phyloP scores from a whole-genome alignment of 768 basidiomycete genomes.

The Royoungia palumana region DNA sequence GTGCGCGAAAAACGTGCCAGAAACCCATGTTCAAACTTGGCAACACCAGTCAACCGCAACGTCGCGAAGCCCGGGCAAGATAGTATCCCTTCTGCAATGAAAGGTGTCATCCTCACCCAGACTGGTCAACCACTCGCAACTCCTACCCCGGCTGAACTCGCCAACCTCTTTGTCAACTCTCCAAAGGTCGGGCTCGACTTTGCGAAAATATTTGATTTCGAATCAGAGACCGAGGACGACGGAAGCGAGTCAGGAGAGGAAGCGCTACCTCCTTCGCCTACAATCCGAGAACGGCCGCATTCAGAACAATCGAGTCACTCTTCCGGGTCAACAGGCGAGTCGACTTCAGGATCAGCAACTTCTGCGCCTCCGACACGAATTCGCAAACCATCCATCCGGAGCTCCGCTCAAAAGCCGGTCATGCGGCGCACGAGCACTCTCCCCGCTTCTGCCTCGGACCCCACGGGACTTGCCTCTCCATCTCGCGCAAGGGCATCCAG shows the following conservation, averaged over 20 bases:
- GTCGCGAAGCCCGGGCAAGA: slow-evolving; percentile 27
- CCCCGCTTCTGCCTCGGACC: slow-evolving; percentile 41
- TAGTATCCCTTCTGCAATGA: slow-evolving; percentile 54
- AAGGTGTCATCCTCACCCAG: slow-evolving; percentile 73
- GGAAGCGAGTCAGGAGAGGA: slow-evolving; percentile 30
- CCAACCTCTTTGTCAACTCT: slow-evolving; percentile 62
- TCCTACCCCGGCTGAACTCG: slow-evolving; percentile 63
- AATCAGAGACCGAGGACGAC: slow-evolving; percentile 29
- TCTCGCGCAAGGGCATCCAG: slow-evolving; percentile 19
- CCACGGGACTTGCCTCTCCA: slow-evolving; percentile 29
- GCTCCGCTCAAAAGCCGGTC: slow-evolving; percentile 34
- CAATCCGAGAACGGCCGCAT: slow-evolving; percentile 40
- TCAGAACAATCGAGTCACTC: slow-evolving; percentile 27
- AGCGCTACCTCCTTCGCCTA: slow-evolving; percentile 43
- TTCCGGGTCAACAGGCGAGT: slow-evolving; percentile 27
- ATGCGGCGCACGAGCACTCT: slow-evolving; percentile 20
- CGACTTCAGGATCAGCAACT: slow-evolving; percentile 17
- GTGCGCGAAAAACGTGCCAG: slow-evolving; percentile 17
- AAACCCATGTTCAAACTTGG: slow-evolving; percentile 26
- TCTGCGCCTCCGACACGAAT: slow-evolving; percentile 44
- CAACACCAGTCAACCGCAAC: slow-evolving; percentile 51
- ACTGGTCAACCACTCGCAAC: slow-evolving; percentile 75
- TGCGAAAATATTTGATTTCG: slow-evolving; percentile 73
- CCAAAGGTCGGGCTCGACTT: slow-evolving; percentile 75
- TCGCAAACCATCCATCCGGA: slow-evolving; percentile 56